These are phyloP conservation scores for Ascochyta lentis DNA, from an alignment of 2,329 filamentous ascomycete species.

Conservation along the genomic window DNA sequence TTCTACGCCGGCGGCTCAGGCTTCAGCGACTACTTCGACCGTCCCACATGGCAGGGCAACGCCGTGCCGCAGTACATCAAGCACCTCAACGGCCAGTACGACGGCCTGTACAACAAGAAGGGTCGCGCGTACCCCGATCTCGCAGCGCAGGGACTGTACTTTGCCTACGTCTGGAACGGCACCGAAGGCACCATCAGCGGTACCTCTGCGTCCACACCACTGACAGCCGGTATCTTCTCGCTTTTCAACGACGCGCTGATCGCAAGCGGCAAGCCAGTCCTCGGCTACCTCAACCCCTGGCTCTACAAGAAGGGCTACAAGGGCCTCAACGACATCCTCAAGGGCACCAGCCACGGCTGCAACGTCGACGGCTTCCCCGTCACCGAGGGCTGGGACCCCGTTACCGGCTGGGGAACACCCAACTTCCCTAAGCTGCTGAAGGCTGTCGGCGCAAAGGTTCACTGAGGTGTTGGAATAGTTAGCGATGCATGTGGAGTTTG, in stretches of 20 bases:
- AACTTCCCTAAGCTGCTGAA: slow-evolving; percentile 40
- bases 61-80: slow-evolving; percentile 56
- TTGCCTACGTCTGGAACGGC: slow-evolving; percentile 53
- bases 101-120: slow-evolving; percentile 57
- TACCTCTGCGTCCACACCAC: slow-evolving; percentile 63
- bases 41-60: slow-evolving; percentile 56
- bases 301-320: slow-evolving; percentile 59
- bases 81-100: slow-evolving; percentile 51
- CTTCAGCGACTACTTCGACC: slow-evolving; percentile 58
- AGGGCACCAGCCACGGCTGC: slow-evolving; percentile 49
- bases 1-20: slow-evolving; percentile 61
- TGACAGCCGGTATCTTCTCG: slow-evolving; percentile 64
- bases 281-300: slow-evolving; percentile 69
- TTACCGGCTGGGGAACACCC: slow-evolving; percentile 47
- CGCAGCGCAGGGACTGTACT: slow-evolving; percentile 63
- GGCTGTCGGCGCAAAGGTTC: slow-evolving; percentile 25
- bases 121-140: slow-evolving; percentile 70
- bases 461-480: slow-evolving; percentile 1
- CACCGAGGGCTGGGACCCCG: slow-evolving; percentile 46
- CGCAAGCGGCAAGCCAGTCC: slow-evolving; percentile 54
- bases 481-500: slow-evolving; percentile 1
- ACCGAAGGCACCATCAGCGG: slow-evolving; percentile 54
- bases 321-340: slow-evolving; percentile 58
- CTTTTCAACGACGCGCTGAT: slow-evolving; percentile 69
- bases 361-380: slow-evolving; percentile 47